Conservation (phyloP, 1,284 basidiomycete genomes). For the Papiliotrema nemorosa region DNA sequence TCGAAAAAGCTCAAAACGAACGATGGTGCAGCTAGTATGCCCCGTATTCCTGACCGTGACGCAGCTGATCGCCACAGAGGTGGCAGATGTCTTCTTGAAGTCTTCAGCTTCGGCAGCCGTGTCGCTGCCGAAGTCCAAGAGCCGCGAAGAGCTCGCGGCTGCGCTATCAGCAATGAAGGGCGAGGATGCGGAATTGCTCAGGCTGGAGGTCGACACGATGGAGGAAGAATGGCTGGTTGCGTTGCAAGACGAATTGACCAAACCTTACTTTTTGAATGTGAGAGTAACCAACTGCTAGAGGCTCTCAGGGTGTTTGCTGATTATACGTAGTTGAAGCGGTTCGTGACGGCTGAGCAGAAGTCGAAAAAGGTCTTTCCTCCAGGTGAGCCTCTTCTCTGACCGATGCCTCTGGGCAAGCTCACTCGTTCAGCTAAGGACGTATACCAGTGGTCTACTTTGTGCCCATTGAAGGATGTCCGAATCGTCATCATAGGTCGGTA, state of each 20-base stretch:
- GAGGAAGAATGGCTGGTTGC: constrained; percentile 51
- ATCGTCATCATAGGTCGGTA: constrained; percentile 52
- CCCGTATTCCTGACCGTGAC: background rate
- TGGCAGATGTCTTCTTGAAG: constrained; percentile 23
- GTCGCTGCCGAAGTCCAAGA: constrained; percentile 11
- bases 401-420: background rate
- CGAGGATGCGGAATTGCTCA: constrained; percentile 28
- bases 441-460: constrained; percentile 52
- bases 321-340: constrained; percentile 41
- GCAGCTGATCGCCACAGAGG: constrained; percentile 5
- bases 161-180: constrained; percentile 12
- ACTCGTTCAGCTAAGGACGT: constrained; percentile 50
- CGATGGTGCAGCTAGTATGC: constrained; percentile 1
- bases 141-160: constrained; percentile 26
- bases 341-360: constrained; percentile 39
- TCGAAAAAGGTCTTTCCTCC: constrained; percentile 52
- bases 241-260: constrained; percentile 46
- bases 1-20: constrained; percentile 11
- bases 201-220: constrained; percentile 47
- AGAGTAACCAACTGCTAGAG: constrained; percentile 5
- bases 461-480: constrained; percentile 49
- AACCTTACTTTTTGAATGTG: constrained; percentile 47
- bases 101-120: background rate
- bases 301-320: background rate
- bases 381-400: constrained; percentile 33